These are phyloP conservation scores for Naganishia friedmannii DNA, from an alignment of 768 basidiomycete species.

Conservation along the genomic window DNA sequence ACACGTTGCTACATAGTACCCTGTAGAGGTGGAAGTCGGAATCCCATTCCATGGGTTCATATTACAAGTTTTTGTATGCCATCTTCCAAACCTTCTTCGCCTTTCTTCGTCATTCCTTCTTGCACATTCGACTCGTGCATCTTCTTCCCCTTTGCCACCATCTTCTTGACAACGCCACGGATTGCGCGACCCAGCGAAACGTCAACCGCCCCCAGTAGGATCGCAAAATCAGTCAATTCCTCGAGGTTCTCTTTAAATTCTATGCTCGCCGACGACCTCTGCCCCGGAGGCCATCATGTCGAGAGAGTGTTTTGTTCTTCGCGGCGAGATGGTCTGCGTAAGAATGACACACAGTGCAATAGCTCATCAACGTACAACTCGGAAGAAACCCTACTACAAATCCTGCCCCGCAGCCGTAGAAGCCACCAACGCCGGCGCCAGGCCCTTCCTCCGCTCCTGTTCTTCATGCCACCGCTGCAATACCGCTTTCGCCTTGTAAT, in stretches of 20 bases:
- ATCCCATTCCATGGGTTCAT: too few species aligned
- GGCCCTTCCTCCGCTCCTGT: slow-evolving; percentile 5
- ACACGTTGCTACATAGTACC: neutral
- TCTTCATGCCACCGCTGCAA: slow-evolving; percentile 23
- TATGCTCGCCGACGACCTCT: too few species aligned
- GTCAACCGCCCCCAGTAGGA: neutral
- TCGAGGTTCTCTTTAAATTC: too few species aligned
- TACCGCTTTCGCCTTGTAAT: slow-evolving; percentile 17
- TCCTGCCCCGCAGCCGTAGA: neutral
- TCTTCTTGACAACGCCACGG: neutral
- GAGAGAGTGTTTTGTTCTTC: too few species aligned
- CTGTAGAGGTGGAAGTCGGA: neutral
- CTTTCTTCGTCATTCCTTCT: neutral
- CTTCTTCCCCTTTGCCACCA: neutral
- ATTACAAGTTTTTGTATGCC: too few species aligned
- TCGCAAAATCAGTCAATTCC: neutral
- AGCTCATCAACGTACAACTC: neutral
- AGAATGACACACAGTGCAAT: neutral
- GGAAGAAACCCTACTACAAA: neutral
- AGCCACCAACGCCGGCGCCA: neutral
- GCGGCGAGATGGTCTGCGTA: too few species aligned
- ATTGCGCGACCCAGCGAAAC: neutral
- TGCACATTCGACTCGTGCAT: neutral
- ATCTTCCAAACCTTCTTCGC: too few species aligned
- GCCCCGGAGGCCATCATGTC: too few species aligned